A percentile compares a stretch with the other conserved stretches of the same genome.
These are phyloP conservation scores for Coniochaeta sp. DNA, from an alignment of 2,329 filamentous ascomycete genomes.

Conservation along the genomic window DNA sequence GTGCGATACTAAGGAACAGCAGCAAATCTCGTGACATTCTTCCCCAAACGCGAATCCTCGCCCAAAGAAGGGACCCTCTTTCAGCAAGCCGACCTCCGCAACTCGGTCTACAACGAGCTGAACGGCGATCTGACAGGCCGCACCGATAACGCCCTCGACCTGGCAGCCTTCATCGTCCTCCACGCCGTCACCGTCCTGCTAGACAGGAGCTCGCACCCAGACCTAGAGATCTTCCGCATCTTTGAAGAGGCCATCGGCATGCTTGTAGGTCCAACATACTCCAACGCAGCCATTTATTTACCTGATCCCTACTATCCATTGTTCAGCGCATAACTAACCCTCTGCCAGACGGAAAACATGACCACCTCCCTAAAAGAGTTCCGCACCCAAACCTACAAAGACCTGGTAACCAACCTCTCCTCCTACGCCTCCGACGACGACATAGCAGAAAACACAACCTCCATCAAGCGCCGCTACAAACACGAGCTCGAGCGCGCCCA, in stretches of 20 bases:
- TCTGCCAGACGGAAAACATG: constrained; percentile 53
- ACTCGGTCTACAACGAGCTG: constrained; percentile 59
- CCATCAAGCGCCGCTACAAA: constrained; percentile 35
- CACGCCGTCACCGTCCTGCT: constrained; percentile 57
- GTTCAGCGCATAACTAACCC: constrained; percentile 5
- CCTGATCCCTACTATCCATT: no score
- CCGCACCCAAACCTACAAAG: constrained; percentile 47
- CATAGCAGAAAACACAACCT: constrained; percentile 27
- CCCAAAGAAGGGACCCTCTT: constrained; percentile 48
- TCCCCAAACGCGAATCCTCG: constrained; percentile 46
- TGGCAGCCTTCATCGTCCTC: constrained; percentile 54
- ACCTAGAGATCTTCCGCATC: constrained; percentile 57
- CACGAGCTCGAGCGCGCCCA: constrained; percentile 37
- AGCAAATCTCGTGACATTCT: constrained; percentile 48
- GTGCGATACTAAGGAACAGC: background rate
- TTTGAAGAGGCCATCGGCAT: constrained; percentile 62
- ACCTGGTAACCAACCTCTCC: constrained; percentile 19
- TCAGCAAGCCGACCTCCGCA: constrained; percentile 54
- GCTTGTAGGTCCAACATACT: constrained; percentile 36
- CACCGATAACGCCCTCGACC: constrained; percentile 54
- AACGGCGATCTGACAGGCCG: constrained; percentile 57
- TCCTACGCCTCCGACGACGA: constrained; percentile 11
- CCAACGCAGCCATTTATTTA: no score
- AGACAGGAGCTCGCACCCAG: constrained; percentile 51
- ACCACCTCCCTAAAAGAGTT: constrained; percentile 57